A percentile compares a stretch with the other conserved stretches of the same genome.
These are phyloP conservation scores for Alternaria brassicae DNA, from an alignment of 2,329 filamentous ascomycete species.

Conservation along the genomic window DNA sequence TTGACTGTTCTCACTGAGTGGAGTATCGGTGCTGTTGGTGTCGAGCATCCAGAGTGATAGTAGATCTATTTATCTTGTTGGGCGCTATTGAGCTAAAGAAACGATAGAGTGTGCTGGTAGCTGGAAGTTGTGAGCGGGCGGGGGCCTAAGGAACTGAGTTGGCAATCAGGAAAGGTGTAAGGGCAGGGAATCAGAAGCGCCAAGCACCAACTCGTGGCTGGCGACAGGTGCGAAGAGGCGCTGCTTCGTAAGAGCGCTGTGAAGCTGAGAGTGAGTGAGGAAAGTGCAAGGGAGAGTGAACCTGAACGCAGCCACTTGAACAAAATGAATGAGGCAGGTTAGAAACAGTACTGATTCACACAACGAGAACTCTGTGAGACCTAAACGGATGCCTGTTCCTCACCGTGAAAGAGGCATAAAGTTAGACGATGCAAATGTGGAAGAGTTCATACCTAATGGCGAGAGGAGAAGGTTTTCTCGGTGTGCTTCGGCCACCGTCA, in stretches of 20 bases:
- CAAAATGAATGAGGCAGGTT: not conserved
- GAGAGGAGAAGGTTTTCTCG: not conserved
- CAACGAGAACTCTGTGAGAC: not conserved
- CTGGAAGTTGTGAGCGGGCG: not conserved
- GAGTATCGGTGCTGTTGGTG: not conserved
- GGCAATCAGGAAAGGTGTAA: not conserved
- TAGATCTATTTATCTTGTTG: constrained; percentile 4
- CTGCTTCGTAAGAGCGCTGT: not conserved
- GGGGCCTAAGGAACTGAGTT: not conserved
- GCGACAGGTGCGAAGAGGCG: not conserved
- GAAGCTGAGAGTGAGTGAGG: not conserved
- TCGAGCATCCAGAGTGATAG: constrained; percentile 20
- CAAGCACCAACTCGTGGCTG: constrained; percentile 1
- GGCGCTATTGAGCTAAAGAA: constrained; percentile 8
- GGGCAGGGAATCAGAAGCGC: not conserved
- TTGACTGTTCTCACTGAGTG: too few relatives aligned
- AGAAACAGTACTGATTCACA: not conserved
- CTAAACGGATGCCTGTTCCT: not conserved
- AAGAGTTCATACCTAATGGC: not conserved
- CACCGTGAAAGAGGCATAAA: not conserved
- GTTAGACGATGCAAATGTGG: not conserved
- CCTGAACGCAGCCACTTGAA: not conserved
- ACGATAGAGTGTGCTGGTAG: constrained; percentile 2
- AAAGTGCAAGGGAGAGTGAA: not conserved
- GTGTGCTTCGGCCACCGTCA: not conserved